These are phyloP conservation scores for Cordyceps pruinosa DNA, from an alignment of 2,329 filamentous ascomycete genomes.

Conservation along the genomic window DNA sequence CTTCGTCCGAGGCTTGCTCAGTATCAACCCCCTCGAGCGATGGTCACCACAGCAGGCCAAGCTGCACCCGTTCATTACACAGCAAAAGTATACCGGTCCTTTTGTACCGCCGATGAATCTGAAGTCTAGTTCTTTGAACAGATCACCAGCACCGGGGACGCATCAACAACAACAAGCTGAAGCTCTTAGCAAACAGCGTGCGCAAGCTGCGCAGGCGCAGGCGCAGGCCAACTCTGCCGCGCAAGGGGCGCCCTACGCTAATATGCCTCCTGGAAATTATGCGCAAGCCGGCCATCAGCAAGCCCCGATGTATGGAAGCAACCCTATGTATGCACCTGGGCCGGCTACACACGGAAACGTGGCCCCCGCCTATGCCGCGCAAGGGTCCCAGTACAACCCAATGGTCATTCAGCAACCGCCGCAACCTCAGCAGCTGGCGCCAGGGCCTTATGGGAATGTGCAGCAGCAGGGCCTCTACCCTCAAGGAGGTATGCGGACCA, in stretches of 20 bases:
- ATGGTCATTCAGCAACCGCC: slow-evolving; percentile 61
- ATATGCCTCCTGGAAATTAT: slow-evolving; percentile 42
- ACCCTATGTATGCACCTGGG: slow-evolving; percentile 67
- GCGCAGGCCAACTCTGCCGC: slow-evolving; percentile 62
- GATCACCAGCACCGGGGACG: slow-evolving; percentile 85
- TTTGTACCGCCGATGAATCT: slow-evolving; percentile 97
- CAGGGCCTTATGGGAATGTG: slow-evolving; percentile 54
- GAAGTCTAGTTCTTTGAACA: slow-evolving; percentile 75
- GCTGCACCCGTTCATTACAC: slow-evolving; percentile 95
- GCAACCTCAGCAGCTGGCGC: slow-evolving; percentile 54
- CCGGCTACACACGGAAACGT: slow-evolving; percentile 35
- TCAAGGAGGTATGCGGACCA: slow-evolving; percentile 62
- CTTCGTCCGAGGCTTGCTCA: slow-evolving; percentile 87
- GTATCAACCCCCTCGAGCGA: slow-evolving; percentile 89
- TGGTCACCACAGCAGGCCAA: slow-evolving; percentile 99
- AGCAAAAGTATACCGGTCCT: slow-evolving; percentile 91
- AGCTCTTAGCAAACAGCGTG: slow-evolving; percentile 85
- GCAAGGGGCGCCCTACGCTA: slow-evolving; percentile 54
- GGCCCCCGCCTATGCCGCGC: slow-evolving; percentile 71
- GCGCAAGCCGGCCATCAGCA: slow-evolving; percentile 38
- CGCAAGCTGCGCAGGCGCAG: slow-evolving; percentile 57
- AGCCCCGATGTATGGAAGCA: slow-evolving; percentile 72
- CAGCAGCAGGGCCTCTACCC: slow-evolving; percentile 51
- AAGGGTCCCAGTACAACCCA: slow-evolving; percentile 63
- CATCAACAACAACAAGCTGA: slow-evolving; percentile 96